Evolutionary conservation across 2,329 filamentous ascomycete genomes (phyloP), one percentile per base, ranked within the genome.

Genomic region (Penicillium sp.): DNA sequence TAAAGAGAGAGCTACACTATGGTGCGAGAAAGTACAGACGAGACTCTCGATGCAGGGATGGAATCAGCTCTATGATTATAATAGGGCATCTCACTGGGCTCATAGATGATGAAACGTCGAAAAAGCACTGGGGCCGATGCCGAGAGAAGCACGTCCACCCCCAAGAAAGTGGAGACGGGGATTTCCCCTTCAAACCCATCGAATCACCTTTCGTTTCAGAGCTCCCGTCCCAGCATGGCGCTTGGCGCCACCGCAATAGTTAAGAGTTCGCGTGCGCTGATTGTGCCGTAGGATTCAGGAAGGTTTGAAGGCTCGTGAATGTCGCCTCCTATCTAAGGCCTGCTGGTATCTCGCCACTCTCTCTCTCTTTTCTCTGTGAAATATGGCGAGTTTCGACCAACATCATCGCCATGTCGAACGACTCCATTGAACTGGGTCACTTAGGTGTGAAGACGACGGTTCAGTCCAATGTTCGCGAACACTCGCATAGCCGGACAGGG

Each of bases 231-330:
- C 4, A 12, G 13, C 13, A 13, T 28, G 41, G 41, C 23, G 23
- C 9, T 16, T 15, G 21, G 13, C 15, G 24, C 41, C 13, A 42
- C 46, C 50, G 9, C 47, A 49, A 51, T 42, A 51, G 50, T 50
- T 15, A 56, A 26, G 43, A 45, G 47, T 47, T 53, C 54, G 47
- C 54, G 51, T 18, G 44, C 18, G 29, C n/a, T 39, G 49, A 42
- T 36, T 24, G 45, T 51, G 48, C 34, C 49, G 43, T 29, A 29
- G 28, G 28, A 29, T 29, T 29, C 26, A 39, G n/a, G n/a, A 44
- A 33, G 12, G 24, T 42, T 24, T 15, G 23, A 42, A 6, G 12
- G 39, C 18, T 42, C 21, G 39, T 42, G 39, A 26, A 42, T 7
- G 21, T 9, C 9, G 16, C 13, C 21, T 15, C 24, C n/a, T 10